Evolutionary conservation across 768 basidiomycete species (phyloP).

Genomic region (Psilocybe azurescens): DNA sequence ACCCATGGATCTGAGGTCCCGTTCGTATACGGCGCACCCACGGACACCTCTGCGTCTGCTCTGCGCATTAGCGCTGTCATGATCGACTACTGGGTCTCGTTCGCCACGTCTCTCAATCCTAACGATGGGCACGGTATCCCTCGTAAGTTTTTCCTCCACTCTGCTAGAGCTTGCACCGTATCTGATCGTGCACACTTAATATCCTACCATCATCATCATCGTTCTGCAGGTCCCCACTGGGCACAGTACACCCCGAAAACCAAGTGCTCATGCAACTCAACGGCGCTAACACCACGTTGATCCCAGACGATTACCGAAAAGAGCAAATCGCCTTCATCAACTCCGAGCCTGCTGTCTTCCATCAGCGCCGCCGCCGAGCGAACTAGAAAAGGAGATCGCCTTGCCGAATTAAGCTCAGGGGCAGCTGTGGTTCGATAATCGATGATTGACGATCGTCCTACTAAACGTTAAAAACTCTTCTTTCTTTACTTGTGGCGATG

Average conservation of each 20-base stretch:
- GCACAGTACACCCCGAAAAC: conserved; percentile 33
- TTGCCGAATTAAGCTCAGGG: too few relatives aligned
- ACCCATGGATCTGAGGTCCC: conserved; percentile 37
- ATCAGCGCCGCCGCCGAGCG: conserved; percentile 19
- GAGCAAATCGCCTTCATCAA: conserved; percentile 43
- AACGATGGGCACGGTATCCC: conserved; percentile 40
- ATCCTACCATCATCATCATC: neutral
- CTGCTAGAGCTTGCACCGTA: conserved; percentile 2
- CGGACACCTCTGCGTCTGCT: conserved; percentile 26
- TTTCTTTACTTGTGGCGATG: too few relatives aligned
- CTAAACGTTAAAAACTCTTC: too few relatives aligned
- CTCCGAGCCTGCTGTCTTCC: conserved; percentile 29
- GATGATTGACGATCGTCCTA: neutral
- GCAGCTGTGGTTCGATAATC: too few relatives aligned
- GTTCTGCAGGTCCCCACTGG: conserved; percentile 32
- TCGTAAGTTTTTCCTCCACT: conserved; percentile 26
- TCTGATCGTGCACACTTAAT: too few relatives aligned
- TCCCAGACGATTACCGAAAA: conserved; percentile 42
- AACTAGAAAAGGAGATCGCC: neutral
- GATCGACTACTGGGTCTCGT: conserved; percentile 51
- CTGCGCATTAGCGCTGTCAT: conserved; percentile 35
- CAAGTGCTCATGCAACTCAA: conserved; percentile 42
- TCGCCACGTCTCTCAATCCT: conserved; percentile 41
- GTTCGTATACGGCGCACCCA: conserved; percentile 39
- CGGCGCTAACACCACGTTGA: conserved; percentile 36